Conservation (phyloP, 805 yeast species). For the Metschnikowia kofuensis region DNA sequence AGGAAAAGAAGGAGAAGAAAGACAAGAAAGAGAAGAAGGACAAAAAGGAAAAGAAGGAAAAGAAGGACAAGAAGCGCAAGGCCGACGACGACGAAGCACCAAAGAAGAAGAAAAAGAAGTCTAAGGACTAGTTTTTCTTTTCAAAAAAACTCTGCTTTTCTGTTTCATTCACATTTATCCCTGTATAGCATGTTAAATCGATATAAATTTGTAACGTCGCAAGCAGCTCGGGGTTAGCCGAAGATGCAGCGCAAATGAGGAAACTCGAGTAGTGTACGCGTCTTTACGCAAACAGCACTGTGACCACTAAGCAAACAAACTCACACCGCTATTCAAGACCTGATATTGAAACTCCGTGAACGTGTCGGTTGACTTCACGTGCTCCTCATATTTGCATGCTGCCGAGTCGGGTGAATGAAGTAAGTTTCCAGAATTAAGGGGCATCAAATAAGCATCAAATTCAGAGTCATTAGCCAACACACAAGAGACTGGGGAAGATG, state of each 20-base stretch:
- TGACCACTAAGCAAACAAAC: conserved; percentile 1
- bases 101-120: conserved; percentile 46
- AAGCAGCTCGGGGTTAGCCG: not conserved
- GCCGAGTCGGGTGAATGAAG: conserved; percentile 1
- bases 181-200: conserved; percentile 19
- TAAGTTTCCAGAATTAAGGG: conserved; percentile 2
- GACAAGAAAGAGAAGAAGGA: conserved; percentile 31
- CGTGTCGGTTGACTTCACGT: not conserved
- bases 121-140: conserved; percentile 34
- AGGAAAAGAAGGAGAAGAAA: conserved; percentile 34
- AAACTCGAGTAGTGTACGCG: not conserved
- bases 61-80: conserved; percentile 36
- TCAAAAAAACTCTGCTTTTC: conserved; percentile 1
- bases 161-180: conserved; percentile 9
- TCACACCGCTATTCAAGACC: conserved; percentile 1
- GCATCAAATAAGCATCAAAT: conserved; percentile 3
- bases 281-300: not conserved
- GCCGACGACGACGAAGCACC: conserved; percentile 37
- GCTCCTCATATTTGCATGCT: not conserved
- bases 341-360: conserved; percentile 13
- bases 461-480: conserved; percentile 7
- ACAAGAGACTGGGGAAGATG: conserved; percentile 1
- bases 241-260: not conserved
- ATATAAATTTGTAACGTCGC: not conserved
- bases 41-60: conserved; percentile 28